A percentile compares a stretch with the other conserved stretches of the same genome.
Evolutionary conservation across 2,329 filamentous ascomycete species (phyloP).

Genomic region (Cyclaneusma minus): DNA sequence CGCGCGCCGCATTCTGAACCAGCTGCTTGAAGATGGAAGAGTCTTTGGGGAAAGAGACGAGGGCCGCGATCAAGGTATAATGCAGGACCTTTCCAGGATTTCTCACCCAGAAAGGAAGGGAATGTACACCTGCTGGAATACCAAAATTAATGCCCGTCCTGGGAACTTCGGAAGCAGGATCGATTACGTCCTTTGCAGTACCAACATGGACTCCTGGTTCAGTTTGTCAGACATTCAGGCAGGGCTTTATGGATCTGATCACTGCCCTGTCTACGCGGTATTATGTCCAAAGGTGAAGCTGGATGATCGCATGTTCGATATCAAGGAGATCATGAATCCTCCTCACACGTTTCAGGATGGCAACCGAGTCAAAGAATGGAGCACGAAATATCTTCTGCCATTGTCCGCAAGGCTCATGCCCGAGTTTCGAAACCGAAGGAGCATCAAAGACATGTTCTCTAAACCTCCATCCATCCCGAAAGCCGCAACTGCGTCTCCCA

Average conservation of each 20-base stretch:
- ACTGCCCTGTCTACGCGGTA: constrained; percentile 79
- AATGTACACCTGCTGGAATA: constrained; percentile 98
- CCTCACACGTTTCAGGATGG: constrained; percentile 55
- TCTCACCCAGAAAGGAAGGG: constrained; percentile 67
- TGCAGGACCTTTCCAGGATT: constrained; percentile 72
- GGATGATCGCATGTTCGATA: constrained; percentile 30
- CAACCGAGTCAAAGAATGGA: constrained; percentile 49
- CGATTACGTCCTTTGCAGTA: constrained; percentile 79
- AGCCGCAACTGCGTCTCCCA: too few species aligned
- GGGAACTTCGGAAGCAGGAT: constrained; percentile 88
- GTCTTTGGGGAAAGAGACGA: constrained; percentile 52
- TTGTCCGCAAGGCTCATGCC: constrained; percentile 72
- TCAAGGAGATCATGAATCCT: constrained; percentile 67
- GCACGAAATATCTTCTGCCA: constrained; percentile 48
- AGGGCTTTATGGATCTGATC: constrained; percentile 85
- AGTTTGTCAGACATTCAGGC: constrained; percentile 75
- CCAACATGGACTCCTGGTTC: constrained; percentile 69
- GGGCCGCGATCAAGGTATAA: constrained; percentile 51
- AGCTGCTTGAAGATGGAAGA: constrained; percentile 60
- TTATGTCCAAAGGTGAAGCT: constrained; percentile 47
- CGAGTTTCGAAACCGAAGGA: constrained; percentile 73
- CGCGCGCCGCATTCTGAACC: constrained; percentile 67
- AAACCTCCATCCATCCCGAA: constrained; percentile 26
- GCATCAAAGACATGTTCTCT: constrained; percentile 85
- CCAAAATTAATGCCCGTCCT: constrained; percentile 85